Percentiles rank a stretch among this genome's conserved stretches.
Conservation (phyloP, 768 basidiomycete species). For the Hebeloma cylindrosporum region DNA sequence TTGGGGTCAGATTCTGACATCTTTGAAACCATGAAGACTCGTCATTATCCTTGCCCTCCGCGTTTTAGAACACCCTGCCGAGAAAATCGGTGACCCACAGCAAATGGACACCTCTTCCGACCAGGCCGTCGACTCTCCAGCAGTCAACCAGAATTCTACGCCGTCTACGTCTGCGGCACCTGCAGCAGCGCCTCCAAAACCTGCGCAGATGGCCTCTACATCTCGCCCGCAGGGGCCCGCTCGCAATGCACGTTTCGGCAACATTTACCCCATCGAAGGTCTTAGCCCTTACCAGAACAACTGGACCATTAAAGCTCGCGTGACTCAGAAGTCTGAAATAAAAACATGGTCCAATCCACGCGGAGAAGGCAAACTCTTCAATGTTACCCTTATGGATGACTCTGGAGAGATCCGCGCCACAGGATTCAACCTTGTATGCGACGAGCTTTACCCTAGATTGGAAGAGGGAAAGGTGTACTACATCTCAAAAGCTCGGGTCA, state of each 20-base stretch:
- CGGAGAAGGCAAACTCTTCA: slow-evolving; percentile 96
- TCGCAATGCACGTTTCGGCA: slow-evolving; percentile 30
- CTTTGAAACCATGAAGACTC: slow-evolving; percentile 60
- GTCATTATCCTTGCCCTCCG: slow-evolving; percentile 75
- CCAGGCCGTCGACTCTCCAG: slow-evolving; percentile 28
- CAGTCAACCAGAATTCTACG: slow-evolving; percentile 16
- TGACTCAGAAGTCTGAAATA: slow-evolving; percentile 87
- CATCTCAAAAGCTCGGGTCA: slow-evolving; percentile 87
- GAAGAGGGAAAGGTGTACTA: slow-evolving; percentile 93
- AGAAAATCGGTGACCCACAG: slow-evolving; percentile 73
- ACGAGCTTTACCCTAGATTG: slow-evolving; percentile 79
- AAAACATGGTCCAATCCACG: slow-evolving; percentile 84
- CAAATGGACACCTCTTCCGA: slow-evolving; percentile 30
- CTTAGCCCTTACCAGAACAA: slow-evolving; percentile 97
- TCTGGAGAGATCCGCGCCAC: slow-evolving; percentile 90
- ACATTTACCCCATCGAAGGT: slow-evolving; percentile 82
- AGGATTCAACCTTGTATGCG: slow-evolving; percentile 84
- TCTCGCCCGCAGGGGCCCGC: slow-evolving; percentile 23
- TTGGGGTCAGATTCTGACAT: slow-evolving; percentile 8
- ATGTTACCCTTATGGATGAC: slow-evolving; percentile 91
- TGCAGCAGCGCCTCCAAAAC: slow-evolving; percentile 11
- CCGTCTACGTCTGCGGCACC: slow-evolving; percentile 27
- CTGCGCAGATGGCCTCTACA: slow-evolving; percentile 14
- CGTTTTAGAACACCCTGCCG: slow-evolving; percentile 48
- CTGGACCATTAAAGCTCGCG: slow-evolving; percentile 97